Conservation (phyloP, 108 stramenopile genomes). For the Cyclotella choctawhatcheeana region DNA sequence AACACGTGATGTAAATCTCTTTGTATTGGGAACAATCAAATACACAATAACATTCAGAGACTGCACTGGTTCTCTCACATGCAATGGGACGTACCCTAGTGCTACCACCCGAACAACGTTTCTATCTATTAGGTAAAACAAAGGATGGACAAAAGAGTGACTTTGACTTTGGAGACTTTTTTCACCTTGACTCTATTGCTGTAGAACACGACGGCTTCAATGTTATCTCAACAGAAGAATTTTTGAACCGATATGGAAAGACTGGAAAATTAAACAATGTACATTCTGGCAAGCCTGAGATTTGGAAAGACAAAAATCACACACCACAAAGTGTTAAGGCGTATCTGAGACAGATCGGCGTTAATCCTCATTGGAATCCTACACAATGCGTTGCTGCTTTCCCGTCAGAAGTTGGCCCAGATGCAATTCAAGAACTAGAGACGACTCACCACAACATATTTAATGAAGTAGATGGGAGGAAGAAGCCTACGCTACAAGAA, state of each 20-base stretch:
- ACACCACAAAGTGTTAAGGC: constrained; percentile 22
- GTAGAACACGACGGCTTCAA: constrained; percentile 49
- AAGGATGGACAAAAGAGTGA: constrained; percentile 20
- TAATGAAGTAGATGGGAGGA: constrained; percentile 37
- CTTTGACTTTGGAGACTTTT: constrained; percentile 51
- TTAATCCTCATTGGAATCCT: constrained; percentile 36
- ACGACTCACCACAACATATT: constrained; percentile 36
- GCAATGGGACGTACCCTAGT: constrained; percentile 75
- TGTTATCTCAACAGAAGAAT: constrained; percentile 70
- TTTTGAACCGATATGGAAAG: constrained; percentile 53
- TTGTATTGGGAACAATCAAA: too few relatives aligned
- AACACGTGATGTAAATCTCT: too few relatives aligned
- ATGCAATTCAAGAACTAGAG: constrained; percentile 19
- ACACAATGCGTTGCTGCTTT: constrained; percentile 37
- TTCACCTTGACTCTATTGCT: constrained; percentile 35
- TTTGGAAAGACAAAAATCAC: constrained; percentile 43
- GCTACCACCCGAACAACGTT: constrained; percentile 60
- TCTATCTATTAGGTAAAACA: constrained; percentile 41
- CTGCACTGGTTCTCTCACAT: constrained; percentile 58
- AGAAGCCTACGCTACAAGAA: constrained; percentile 38
- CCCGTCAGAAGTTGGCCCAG: constrained; percentile 18
- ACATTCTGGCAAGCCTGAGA: constrained; percentile 32
- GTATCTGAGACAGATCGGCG: constrained; percentile 29
- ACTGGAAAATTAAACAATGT: constrained; percentile 28
- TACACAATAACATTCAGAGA: too few relatives aligned